These are phyloP conservation scores for Saccharomycopsis schoenii DNA, from an alignment of 805 yeast species.

Conservation along the genomic window DNA sequence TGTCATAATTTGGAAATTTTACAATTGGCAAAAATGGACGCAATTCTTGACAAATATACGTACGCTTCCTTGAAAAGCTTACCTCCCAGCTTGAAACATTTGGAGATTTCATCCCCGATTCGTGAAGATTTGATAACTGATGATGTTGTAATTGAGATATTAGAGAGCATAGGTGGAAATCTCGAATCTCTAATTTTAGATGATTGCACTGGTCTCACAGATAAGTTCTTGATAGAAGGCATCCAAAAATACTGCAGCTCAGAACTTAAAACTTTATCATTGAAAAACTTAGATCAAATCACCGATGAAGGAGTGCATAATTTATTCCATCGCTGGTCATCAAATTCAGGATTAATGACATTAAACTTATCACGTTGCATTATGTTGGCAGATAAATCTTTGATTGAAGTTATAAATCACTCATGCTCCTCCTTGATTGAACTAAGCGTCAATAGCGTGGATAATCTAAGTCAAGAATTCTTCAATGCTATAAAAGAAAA, in stretches of 20 bases:
- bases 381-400: conserved; percentile 51
- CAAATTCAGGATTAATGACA: conserved; percentile 47
- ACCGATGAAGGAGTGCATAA: conserved; percentile 57
- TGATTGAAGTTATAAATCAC: conserved; percentile 52
- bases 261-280: conserved; percentile 46
- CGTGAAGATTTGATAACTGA: conserved; percentile 59
- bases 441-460: conserved; percentile 66
- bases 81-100: conserved; percentile 34
- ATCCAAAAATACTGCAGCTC: conserved; percentile 44
- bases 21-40: conserved; percentile 62
- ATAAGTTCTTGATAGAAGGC: conserved; percentile 48
- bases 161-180: conserved; percentile 53
- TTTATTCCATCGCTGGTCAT: conserved; percentile 47
- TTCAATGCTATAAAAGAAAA: conserved; percentile 36
- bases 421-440: conserved; percentile 57
- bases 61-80: conserved; percentile 59
- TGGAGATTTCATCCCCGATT: conserved; percentile 63
- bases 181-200: conserved; percentile 51
- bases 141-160: conserved; percentile 49
- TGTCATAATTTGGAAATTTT: conserved; percentile 54
- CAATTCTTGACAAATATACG: conserved; percentile 45
- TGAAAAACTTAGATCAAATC: conserved; percentile 50
- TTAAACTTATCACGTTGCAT: conserved; percentile 59
- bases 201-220: conserved; percentile 69
- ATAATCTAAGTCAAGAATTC: conserved; percentile 40